Conservation (phyloP, 2,329 filamentous ascomycete genomes). For the Cladophialophora immunda region DNA sequence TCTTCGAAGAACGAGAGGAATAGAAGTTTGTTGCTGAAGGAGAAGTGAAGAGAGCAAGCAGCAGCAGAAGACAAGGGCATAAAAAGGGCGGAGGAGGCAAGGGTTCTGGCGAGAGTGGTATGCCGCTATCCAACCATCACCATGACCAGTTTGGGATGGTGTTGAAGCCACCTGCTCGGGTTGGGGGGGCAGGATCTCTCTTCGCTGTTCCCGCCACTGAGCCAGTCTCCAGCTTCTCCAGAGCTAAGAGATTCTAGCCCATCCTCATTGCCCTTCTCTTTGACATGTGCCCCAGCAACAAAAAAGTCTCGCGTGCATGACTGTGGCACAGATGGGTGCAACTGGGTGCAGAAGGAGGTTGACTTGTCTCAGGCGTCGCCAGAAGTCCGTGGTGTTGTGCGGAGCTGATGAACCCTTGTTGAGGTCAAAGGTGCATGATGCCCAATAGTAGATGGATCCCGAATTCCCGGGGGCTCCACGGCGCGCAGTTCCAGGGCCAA, state of each 20-base stretch:
- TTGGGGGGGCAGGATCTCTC: conserved; percentile 20
- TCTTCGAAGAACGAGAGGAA: conserved; percentile 11
- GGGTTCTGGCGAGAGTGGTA: conserved; percentile 17
- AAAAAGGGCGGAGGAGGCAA: conserved; percentile 31
- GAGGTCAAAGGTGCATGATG: neutral
- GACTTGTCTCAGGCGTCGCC: conserved; percentile 37
- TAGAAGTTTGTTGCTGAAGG: conserved; percentile 10
- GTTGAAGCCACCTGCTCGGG: conserved; percentile 9
- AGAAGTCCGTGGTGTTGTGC: conserved; percentile 22
- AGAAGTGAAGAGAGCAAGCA: conserved; percentile 7
- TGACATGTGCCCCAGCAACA: conserved; percentile 9
- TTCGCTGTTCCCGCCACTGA: conserved; percentile 31
- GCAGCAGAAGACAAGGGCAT: conserved; percentile 10
- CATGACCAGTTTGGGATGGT: conserved; percentile 10
- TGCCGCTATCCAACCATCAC: conserved; percentile 22
- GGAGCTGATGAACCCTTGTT: conserved; percentile 17
- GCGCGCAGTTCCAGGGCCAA: conserved; percentile 19
- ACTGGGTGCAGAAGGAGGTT: conserved; percentile 23
- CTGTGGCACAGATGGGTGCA: conserved; percentile 22
- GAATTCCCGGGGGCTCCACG: conserved; percentile 13
- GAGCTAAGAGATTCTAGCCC: conserved; percentile 10
- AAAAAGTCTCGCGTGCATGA: conserved; percentile 15
- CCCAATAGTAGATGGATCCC: conserved; percentile 8
- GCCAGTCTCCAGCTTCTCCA: conserved; percentile 9
- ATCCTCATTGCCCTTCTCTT: neutral